Conservation (phyloP, 1,284 basidiomycete genomes). For the Gymnopus androsaceus region DNA sequence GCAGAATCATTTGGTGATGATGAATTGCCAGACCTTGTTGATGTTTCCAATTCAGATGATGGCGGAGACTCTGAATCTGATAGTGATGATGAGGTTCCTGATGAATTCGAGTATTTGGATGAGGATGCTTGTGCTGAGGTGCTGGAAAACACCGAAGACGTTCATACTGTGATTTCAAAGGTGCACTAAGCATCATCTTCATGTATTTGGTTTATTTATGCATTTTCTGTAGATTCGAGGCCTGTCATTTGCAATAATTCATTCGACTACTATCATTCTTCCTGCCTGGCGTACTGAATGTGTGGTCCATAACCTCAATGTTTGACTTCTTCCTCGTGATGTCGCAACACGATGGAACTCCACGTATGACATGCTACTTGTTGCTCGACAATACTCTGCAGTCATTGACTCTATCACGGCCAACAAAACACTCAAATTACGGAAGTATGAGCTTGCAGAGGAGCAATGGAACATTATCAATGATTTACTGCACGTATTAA, state of each 20-base stretch:
- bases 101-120: background rate
- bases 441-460: too few species aligned
- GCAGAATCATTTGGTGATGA: background rate
- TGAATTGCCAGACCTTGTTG: background rate
- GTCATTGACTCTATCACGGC: too few species aligned
- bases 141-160: background rate
- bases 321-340: too few species aligned
- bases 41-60: background rate
- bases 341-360: too few species aligned
- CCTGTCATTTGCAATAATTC: background rate
- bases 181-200: background rate
- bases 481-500: too few species aligned
- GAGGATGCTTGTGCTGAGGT: background rate
- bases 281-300: background rate
- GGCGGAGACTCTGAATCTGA: too few species aligned
- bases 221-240: background rate
- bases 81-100: background rate
- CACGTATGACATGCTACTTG: too few species aligned
- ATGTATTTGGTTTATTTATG: too few species aligned
- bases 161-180: background rate
- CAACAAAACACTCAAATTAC: too few species aligned
- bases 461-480: too few species aligned
- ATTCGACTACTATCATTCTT: background rate
- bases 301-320: too few species aligned
- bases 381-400: too few species aligned